phyloP scores from a whole-genome alignment of 2,329 filamentous ascomycete species.

The Curvularia lunata region DNA sequence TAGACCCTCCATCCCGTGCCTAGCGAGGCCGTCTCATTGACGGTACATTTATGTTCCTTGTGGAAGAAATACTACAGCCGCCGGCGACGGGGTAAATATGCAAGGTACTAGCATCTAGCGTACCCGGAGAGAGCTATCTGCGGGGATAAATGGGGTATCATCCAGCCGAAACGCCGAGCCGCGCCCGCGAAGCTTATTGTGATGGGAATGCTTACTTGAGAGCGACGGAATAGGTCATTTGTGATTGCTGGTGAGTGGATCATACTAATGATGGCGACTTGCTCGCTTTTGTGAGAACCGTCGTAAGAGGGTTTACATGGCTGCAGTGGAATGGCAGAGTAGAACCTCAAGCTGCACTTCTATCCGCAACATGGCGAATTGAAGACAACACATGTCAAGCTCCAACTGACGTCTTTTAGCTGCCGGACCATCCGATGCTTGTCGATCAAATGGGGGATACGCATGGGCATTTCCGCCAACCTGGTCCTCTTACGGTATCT shows the following conservation, averaged over 20 bases:
- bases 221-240: not conserved
- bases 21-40: constrained; percentile 15
- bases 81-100: constrained; percentile 9
- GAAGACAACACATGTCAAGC: not conserved
- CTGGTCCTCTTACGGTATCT: not conserved
- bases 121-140: constrained; percentile 1
- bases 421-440: constrained; percentile 2
- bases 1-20: not conserved
- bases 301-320: not conserved
- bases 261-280: not conserved
- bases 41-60: constrained; percentile 12
- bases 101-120: constrained; percentile 13
- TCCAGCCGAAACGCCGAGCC: constrained; percentile 11
- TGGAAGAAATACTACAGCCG: constrained; percentile 6
- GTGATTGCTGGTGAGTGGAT: not conserved
- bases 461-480: not conserved
- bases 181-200: not conserved
- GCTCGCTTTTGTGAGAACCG: not conserved
- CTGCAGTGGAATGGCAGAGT: not conserved
- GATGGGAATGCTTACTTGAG: not conserved
- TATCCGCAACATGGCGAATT: not conserved
- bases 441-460: not conserved
- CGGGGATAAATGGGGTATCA: constrained; percentile 7
- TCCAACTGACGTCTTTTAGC: constrained; percentile 1
- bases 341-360: not conserved